These are phyloP conservation scores for Wallacemonas sp. DNA, from an alignment of 208 protist genomes.

Conservation along the genomic window DNA sequence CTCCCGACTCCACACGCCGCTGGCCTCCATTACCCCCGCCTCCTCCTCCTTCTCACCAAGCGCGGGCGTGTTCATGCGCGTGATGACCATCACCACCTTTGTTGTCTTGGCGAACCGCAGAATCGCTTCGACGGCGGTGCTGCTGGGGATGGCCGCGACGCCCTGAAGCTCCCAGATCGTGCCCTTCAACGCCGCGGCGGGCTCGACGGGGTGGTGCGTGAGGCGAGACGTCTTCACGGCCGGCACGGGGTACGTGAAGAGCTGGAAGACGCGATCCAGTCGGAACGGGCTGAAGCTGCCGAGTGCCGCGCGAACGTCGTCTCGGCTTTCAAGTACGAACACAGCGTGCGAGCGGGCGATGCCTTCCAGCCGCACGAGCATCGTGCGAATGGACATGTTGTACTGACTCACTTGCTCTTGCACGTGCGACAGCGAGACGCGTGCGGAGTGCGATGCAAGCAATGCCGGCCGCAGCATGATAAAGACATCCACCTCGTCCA, in stretches of 20 bases:
- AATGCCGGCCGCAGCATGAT: not conserved
- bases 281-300: conserved; percentile 7
- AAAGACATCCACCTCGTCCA: conserved; percentile 13
- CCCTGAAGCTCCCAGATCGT: not conserved
- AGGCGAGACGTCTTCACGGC: not conserved
- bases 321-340: conserved; percentile 17
- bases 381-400: not conserved
- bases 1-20: conserved; percentile 3
- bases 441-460: not conserved
- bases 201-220: not conserved
- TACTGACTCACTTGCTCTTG: not conserved
- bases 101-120: not conserved
- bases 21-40: not conserved
- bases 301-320: conserved; percentile 11
- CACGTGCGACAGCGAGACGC: not conserved
- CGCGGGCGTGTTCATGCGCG: conserved; percentile 6
- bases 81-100: conserved; percentile 1
- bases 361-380: conserved; percentile 12
- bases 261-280: conserved; percentile 18
- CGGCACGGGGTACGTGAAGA: conserved; percentile 11
- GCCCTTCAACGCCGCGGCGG: not conserved
- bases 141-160: conserved; percentile 2
- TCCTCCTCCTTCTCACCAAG: conserved; percentile 4
- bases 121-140: not conserved
- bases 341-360: conserved; percentile 9